Percentiles rank a stretch among this genome's conserved stretches.
Evolutionary conservation across 371 early-diverging fungal species (phyloP).

Genomic region (Mucor indicus): DNA sequence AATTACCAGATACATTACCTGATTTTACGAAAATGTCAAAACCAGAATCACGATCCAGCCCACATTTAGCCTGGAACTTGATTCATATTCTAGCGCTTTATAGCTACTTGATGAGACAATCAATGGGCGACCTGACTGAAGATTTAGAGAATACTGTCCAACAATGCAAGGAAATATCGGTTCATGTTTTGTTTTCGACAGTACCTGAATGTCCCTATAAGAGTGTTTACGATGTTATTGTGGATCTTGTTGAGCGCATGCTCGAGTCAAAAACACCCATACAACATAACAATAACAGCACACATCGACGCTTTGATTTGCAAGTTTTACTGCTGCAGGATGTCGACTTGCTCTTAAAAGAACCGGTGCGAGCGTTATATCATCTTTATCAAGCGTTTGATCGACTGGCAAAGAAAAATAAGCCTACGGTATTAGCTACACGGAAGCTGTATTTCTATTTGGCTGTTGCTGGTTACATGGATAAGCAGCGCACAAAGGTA

Average conservation of each 20-base stretch:
- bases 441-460: constrained; percentile 33
- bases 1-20: constrained; percentile 5
- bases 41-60: constrained; percentile 8
- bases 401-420: constrained; percentile 3
- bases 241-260: constrained; percentile 16
- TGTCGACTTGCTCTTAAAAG: constrained; percentile 6
- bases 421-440: constrained; percentile 6
- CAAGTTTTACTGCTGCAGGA: constrained; percentile 22
- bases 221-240: constrained; percentile 15
- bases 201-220: constrained; percentile 18
- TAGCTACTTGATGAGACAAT: constrained; percentile 37
- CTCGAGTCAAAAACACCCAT: constrained; percentile 5
- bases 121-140: constrained; percentile 27
- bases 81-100: constrained; percentile 28
- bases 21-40: constrained; percentile 19
- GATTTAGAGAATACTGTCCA: constrained; percentile 14
- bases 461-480: constrained; percentile 15
- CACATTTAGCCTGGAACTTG: constrained; percentile 26
- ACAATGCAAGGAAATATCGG: constrained; percentile 12
- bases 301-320: constrained; percentile 7
- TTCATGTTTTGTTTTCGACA: constrained; percentile 16
- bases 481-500: background rate
- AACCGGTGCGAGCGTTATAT: constrained; percentile 12
- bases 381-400: constrained; percentile 28
- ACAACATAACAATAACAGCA: background rate